These are phyloP conservation scores for Roridomyces roridus DNA, from an alignment of 768 basidiomycete genomes.

Conservation along the genomic window DNA sequence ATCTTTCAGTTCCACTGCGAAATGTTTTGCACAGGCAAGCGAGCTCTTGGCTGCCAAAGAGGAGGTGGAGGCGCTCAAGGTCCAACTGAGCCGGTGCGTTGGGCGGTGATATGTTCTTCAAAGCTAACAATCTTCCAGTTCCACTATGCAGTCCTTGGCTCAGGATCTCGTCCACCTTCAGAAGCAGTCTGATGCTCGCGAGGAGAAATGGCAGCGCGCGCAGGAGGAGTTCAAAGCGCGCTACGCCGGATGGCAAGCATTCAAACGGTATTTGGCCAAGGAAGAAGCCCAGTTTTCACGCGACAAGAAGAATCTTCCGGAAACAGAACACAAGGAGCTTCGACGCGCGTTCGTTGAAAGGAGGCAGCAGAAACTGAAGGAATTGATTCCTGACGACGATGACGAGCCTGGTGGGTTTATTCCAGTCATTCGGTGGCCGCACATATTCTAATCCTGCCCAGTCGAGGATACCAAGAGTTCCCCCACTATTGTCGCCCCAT, in stretches of 20 bases:
- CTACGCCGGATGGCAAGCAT: slow-evolving; percentile 47
- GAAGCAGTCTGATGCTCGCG: neutral
- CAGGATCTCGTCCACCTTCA: slow-evolving; percentile 21
- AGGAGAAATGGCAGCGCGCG: slow-evolving; percentile 44
- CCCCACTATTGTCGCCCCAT: slow-evolving; percentile 15
- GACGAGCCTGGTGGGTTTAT: slow-evolving; percentile 12
- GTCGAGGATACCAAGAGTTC: slow-evolving; percentile 4
- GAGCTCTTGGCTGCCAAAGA: slow-evolving; percentile 48
- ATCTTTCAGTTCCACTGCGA: too few species aligned
- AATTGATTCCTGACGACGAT: slow-evolving; percentile 10
- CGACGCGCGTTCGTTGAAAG: slow-evolving; percentile 16
- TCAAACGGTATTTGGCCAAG: slow-evolving; percentile 49
- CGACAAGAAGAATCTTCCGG: slow-evolving; percentile 31
- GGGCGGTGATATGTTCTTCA: neutral
- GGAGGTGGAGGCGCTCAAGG: slow-evolving; percentile 13
- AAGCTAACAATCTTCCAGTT: too few species aligned
- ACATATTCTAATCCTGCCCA: too few species aligned
- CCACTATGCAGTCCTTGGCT: slow-evolving; percentile 17
- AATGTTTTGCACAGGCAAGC: slow-evolving; percentile 51
- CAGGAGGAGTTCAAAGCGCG: slow-evolving; percentile 51
- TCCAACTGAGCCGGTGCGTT: slow-evolving; percentile 5
- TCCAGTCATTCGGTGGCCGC: too few species aligned
- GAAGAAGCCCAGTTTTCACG: slow-evolving; percentile 38
- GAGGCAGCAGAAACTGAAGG: slow-evolving; percentile 28
- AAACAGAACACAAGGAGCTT: slow-evolving; percentile 35